Evolutionary conservation across 192 early-diverging fungal genomes (phyloP), one percentile per base, ranked within the genome.

Genomic region (Mortierella antarctica): DNA sequence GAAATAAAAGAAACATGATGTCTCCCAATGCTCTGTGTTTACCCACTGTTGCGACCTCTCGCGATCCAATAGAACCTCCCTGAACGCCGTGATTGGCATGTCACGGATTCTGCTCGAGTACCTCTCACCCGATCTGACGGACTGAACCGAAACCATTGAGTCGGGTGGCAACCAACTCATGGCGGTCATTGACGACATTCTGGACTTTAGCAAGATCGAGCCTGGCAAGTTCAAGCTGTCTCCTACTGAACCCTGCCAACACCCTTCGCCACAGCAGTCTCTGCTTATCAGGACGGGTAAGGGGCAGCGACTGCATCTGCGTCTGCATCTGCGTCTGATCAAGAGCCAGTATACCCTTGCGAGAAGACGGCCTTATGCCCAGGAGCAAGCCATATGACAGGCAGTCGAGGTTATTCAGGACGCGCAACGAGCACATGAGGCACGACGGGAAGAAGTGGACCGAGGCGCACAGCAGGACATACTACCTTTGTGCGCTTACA

Each of bases 171-270:
- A 84, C 57, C 76, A 80, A 21, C 44, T 84, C 18, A 84, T 84
- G 69, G 76, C 83, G 1, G 82, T 96, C 39, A 89, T 96, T 62
- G 90, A 96, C 79, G 90, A 93, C 73, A 89, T 96, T 65, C 74
- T 95, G 23, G 95, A 95, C 60, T 84, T 93, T 59, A 92, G 91
- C 51, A 94, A 93, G 87, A 89, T 94, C 31, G 95, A 96, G 69
- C 90, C 93, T 15, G 93, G 92, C 41, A 90, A 91, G 39, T 84
- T 96, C 67, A 88, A 83, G 50, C 71, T 95, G 1, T 88, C 92
- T 58, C 81, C 74, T 7, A n/a, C n/a, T n/a, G n/a, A 31, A 31
- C 31, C 31, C 3, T 31, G 31, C 31, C 31, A 31, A 31, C 31
- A 3, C 31, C 31, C 31, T 31, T 31, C 31, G 31, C 31, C 31